Base-by-base conservation (phyloP, 257 asterid genomes). In the Lycium ferocissimum region DNA sequence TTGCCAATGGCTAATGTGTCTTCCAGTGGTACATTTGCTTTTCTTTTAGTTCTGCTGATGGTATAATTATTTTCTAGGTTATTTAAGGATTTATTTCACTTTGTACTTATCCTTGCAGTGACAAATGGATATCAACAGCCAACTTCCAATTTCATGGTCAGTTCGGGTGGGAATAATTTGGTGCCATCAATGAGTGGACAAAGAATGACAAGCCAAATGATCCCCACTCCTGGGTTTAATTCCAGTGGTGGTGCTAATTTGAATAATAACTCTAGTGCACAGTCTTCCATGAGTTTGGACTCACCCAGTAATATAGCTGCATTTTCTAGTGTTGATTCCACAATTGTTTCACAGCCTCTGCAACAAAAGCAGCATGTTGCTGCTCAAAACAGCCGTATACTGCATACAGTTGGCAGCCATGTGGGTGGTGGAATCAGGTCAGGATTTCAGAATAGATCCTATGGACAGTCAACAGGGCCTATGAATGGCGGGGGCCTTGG, bases 191-290 rank as follows among this genome's bases (percentile, higher is more conserved):
- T 92, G 90, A 93, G 92, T 84, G 91, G 82, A 69, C 97, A 92
- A 85, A 94, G 97, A 86, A 90, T 91, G 94, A 79, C 94, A 14
- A 92, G 96, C 88, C 99, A 95, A 90, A 97, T 95, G 99, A 97
- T 97, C 79, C 98, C 99, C 11, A 94, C 99, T 75, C 98, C 99
- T 85, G 99, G 99, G 83, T 90, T 93, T 76, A 92, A 84, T 88
- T 90, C 82, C 82, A 78, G 49, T 54, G 0, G 65, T 78, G 91
- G 79, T 86, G 92, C 84, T 85, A 91, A 85, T 54, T 59, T 90
- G 54, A 92, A 89, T 86, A 88, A 79, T 79, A 86, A 84, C 85
- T 85, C 85, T 87, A 91, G 85, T 85, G 90, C 87, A 88, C 95
- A 89, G 86, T 79, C 90, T 40, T 86, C 90, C 86, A 85, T 89